Evolutionary conservation across 305 asterid genomes (phyloP), one percentile per base, ranked within the genome.

Genomic region (Fraxinus baroniana): DNA sequence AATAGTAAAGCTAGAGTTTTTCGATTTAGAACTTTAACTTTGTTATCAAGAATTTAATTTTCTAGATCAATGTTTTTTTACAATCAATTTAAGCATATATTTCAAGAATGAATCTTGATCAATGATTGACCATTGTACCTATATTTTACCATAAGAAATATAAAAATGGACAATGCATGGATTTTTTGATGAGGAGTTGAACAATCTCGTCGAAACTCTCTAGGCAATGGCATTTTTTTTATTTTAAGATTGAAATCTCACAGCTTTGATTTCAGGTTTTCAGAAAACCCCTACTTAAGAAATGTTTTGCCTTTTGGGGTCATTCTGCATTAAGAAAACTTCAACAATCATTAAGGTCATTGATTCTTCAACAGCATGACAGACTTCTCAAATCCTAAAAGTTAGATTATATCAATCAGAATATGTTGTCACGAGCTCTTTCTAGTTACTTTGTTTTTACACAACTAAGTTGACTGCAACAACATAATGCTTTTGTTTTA

Each of bases 1-100:
- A 68, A 52, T 18, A 52, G 39, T 15, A 28, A 83, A 20, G 78
- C 22, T 74, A 77, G 37, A 37, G 76, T 32, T 17, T 44, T 81
- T 24, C 20, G 36, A 81, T 24, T 75, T 74, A 83, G 78, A 77
- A 62, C 70, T 83, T 76, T 30, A 78, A 10, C 71, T 80, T 78
- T 55, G 46, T 74, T 64, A 49, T 41, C 33, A n/a, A 44, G 30
- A 44, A 28, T 60, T 73, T 28, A 32, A 70, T 80, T 24, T 74
- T 37, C 30, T 73, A 22, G 26, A 55, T 66, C 44, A 30, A 17
- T 5, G 9, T 57, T 60, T 60, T n/a, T 10, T 22, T 24, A 26
- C 78, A 18, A 70, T 28, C 22, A 49, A 30, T 74, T 41, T 46
- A 76, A 52, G 17, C 35, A 32, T 30, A 77, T 64, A 77, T 74